A percentile compares a stretch with the other conserved stretches of the same genome.
Conservation (phyloP, 2,329 filamentous ascomycete genomes). For the Colletotrichum lini region DNA sequence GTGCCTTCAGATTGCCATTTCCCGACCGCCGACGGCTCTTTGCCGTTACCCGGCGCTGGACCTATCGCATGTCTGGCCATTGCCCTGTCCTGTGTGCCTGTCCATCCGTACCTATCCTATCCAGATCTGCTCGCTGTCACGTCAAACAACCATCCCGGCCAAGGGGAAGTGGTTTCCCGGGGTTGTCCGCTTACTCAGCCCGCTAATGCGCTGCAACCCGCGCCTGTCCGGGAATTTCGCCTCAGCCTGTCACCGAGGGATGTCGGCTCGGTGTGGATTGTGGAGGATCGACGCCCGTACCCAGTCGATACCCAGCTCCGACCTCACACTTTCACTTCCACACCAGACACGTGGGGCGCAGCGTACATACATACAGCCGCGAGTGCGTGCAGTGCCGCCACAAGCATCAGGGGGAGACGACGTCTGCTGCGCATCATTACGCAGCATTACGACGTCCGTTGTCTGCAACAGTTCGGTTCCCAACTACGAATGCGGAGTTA, state of each 20-base stretch:
- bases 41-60: conserved; percentile 18
- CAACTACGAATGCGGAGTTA: conserved; percentile 5
- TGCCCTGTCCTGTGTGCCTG: too few species aligned
- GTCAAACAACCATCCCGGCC: not conserved
- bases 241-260: conserved; percentile 38
- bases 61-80: not conserved
- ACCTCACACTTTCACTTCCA: not conserved
- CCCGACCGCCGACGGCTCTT: conserved; percentile 19
- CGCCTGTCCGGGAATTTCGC: conserved; percentile 12
- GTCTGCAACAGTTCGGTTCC: conserved; percentile 2
- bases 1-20: not conserved
- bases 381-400: conserved; percentile 1
- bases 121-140: conserved; percentile 11
- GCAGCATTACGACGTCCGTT: conserved; percentile 12
- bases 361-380: not conserved
- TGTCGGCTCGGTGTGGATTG: conserved; percentile 38
- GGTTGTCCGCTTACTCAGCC: conserved; percentile 19
- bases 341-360: conserved; percentile 22
- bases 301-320: conserved; percentile 10
- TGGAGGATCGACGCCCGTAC: conserved; percentile 39
- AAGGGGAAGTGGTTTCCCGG: not conserved
- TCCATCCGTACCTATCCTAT: not conserved
- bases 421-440: conserved; percentile 8
- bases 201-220: conserved; percentile 33
- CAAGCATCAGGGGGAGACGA: conserved; percentile 11